These are phyloP conservation scores for Kodamaea neixiangensis DNA, from an alignment of 805 yeast species.

Conservation along the genomic window DNA sequence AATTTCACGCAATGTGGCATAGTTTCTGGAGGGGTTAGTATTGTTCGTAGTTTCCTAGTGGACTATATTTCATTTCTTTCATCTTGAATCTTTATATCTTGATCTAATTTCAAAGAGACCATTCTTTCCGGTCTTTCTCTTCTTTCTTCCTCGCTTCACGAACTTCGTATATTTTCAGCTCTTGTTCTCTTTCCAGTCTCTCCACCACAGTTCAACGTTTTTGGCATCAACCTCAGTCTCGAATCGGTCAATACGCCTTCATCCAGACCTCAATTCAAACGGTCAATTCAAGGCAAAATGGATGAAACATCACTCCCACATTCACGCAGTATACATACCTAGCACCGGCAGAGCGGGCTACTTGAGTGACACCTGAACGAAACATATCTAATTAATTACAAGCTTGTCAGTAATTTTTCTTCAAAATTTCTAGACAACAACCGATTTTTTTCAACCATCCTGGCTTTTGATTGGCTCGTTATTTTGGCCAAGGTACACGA, in stretches of 20 bases:
- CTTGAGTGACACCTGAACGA: slow-evolving; percentile 55
- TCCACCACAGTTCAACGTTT: not conserved
- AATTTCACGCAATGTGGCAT: slow-evolving; percentile 98
- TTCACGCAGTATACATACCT: slow-evolving; percentile 47
- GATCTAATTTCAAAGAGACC: too few species aligned
- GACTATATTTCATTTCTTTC: too few species aligned
- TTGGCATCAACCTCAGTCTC: not conserved
- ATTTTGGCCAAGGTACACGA: slow-evolving; percentile 8
- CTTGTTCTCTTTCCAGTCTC: too few species aligned
- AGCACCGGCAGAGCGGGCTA: slow-evolving; percentile 50
- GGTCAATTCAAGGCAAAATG: not conserved
- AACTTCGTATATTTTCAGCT: too few species aligned
- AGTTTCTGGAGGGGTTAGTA: slow-evolving; percentile 57
- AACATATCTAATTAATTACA: slow-evolving; percentile 36
- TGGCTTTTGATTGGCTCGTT: slow-evolving; percentile 10
- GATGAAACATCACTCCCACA: not conserved
- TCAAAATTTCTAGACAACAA: slow-evolving; percentile 7
- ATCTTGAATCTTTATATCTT: too few species aligned
- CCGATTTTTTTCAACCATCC: slow-evolving; percentile 7
- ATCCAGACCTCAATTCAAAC: not conserved
- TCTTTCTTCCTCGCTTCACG: too few species aligned
- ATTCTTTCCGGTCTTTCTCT: too few species aligned
- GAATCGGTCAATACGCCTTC: not conserved
- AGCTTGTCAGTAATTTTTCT: slow-evolving; percentile 6
- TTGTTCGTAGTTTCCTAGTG: slow-evolving; percentile 24